Evolutionary conservation across 2,329 filamentous ascomycete species (phyloP), one percentile per base, ranked within the genome.

Genomic region (Talaromyces pinophilus): DNA sequence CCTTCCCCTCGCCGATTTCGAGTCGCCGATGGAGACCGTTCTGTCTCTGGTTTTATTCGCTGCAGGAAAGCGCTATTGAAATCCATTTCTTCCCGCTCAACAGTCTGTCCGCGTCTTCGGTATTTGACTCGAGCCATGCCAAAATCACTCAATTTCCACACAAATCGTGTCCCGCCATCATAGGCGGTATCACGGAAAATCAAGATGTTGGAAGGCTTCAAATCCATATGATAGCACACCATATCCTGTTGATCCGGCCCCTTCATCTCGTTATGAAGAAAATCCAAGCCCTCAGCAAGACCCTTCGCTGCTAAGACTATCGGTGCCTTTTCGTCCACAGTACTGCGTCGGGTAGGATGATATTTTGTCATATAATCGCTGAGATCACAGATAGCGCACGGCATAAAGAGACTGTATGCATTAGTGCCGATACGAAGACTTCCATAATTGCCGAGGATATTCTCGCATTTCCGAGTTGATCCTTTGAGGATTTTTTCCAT

Each of bases 121-220:
- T 73, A 62, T 54, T 77, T 80, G 19, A 81, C 74, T 6, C 76
- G 72, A 1, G 80, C 76, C 70, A 81, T 78, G 8, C 79, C 79
- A 66, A 82, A 82, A 62, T 80, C 79, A 22, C 79, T 79, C 11
- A 81, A 71, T 67, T 80, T 81, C 79, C 79, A 82, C n/a, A 67
- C 60, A 30, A 59, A 67, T 10, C 75, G 69, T 5, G 70, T 67
- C 22, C 69, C 63, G 2, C 72, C 46, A 2, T 66, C 59, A 57
- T 68, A 69, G 5, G 67, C 62, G 5, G 66, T 57, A 19, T 59
- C 61, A 15, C 48, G 61, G 38, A 70, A 73, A 6, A 74, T 68
- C 67, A 77, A 72, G n/a, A 80, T 74, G 50, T 79, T 80, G 25
- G 71, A 73, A 3, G 77, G 78, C 59, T 78, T 81, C 11, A 81